Base-by-base conservation (phyloP, 2,329 filamentous ascomycete genomes). In the Talaromyces funiculosus region DNA sequence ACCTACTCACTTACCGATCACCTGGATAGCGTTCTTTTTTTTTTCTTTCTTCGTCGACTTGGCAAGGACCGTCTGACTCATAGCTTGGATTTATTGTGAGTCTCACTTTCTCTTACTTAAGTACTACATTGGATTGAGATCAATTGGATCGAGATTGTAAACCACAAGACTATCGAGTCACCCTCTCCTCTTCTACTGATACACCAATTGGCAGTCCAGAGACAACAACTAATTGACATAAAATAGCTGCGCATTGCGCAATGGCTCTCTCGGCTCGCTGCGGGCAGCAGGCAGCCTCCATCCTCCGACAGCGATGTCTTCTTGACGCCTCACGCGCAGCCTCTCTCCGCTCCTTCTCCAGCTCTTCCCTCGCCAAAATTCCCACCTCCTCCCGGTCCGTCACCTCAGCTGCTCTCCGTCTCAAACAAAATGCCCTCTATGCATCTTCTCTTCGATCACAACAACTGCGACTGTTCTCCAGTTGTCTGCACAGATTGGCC, bases 211-310 rank as follows among this genome's bases (percentile, higher is more conserved):
- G 31, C 22, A 18, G 31, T 31, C 33, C 22, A 51, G 20, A 51
- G 20, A n/a, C 6, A 14, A 38, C 5, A 49, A 33, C 29, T 58
- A 33, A 58, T 45, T 12, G 22, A 20, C 16, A 10, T n/a, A n/a
- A n/a, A n/a, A 29, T 59, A 58, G 65, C 58, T 65, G 72, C 71
- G 72, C 70, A 65, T 68, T 66, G 69, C 73, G 72, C 73, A 72
- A 77, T 78, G 75, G 75, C 74, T 75, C 72, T 77, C 69, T 71
- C 74, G 66, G 74, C 75, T 74, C 75, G 75, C 66, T 76, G 72
- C 69, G 75, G 75, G 70, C 75, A 77, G 68, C 73, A 73, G 64
- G 69, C 73, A 59, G 71, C 72, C 64, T 69, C 73, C 62, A 67
- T 77, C 63, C 66, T 77, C 65, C 74, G 74, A 65, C 75, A 76